Evolutionary conservation across 2,329 filamentous ascomycete genomes (phyloP).

Genomic region (Talaromyces sp.): DNA sequence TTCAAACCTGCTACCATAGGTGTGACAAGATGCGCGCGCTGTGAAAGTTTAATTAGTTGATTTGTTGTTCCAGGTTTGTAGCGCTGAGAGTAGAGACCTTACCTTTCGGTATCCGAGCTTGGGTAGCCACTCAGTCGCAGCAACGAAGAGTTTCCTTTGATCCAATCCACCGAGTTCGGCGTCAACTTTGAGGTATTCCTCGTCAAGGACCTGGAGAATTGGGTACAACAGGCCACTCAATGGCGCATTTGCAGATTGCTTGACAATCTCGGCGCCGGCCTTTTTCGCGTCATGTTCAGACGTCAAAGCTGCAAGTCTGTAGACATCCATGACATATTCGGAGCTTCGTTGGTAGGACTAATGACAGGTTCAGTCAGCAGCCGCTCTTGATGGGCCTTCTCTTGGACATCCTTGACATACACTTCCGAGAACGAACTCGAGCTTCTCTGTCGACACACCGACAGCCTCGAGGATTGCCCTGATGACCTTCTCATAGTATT

Average conservation of each 20-base stretch:
- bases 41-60: not conserved
- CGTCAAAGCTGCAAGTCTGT: conserved; percentile 67
- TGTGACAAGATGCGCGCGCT: conserved; percentile 70
- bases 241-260: conserved; percentile 76
- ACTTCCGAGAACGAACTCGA: conserved; percentile 81
- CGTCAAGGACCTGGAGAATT: conserved; percentile 85
- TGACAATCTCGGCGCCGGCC: conserved; percentile 90
- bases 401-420: not conserved
- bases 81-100: not conserved
- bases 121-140: conserved; percentile 80
- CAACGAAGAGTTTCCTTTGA: conserved; percentile 73
- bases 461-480: conserved; percentile 72
- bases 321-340: conserved; percentile 84
- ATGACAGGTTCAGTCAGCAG: not conserved
- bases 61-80: not conserved
- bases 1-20: conserved; percentile 84
- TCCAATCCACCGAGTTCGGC: conserved; percentile 69
- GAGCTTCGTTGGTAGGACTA: conserved; percentile 63
- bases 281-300: conserved; percentile 70
- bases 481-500: conserved; percentile 80
- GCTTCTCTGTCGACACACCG: conserved; percentile 71
- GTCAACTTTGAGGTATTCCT: conserved; percentile 83
- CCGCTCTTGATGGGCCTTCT: not conserved
- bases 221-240: conserved; percentile 76
- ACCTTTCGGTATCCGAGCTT: conserved; percentile 73